Evolutionary conservation across 139 green algal species (phyloP).

Genomic region (Raphidocelis subcapitata): DNA sequence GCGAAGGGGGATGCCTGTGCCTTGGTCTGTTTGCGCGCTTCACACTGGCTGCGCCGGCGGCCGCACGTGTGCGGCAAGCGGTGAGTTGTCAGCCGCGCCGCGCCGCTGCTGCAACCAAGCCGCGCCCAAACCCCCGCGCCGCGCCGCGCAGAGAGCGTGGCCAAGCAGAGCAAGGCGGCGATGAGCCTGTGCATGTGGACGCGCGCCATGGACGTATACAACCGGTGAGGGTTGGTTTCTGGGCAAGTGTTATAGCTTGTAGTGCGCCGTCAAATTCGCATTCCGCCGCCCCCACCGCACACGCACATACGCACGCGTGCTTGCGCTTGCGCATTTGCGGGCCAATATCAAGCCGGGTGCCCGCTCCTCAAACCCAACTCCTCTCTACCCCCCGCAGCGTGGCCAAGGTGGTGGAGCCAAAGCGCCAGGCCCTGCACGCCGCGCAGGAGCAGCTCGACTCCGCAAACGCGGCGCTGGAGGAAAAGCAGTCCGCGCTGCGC

Average conservation of each 20-base stretch:
- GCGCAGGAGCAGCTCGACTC: slow-evolving; percentile 61
- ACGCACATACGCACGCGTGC: too few species aligned
- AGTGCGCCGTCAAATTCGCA: background rate
- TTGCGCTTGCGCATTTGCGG: too few species aligned
- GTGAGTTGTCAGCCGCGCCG: too few species aligned
- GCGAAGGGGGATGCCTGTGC: too few species aligned
- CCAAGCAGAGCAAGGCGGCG: slow-evolving; percentile 70
- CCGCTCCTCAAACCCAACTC: background rate
- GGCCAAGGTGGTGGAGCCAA: slow-evolving; percentile 74
- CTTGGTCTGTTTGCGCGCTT: too few species aligned
- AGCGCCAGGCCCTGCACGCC: slow-evolving; percentile 61
- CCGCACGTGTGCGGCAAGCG: too few species aligned
- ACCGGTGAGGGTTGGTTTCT: slow-evolving; percentile 39
- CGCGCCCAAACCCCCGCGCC: background rate
- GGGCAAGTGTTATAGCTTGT: background rate
- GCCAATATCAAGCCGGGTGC: background rate
- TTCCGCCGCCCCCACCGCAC: background rate
- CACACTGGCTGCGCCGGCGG: too few species aligned
- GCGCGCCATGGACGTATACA: slow-evolving; percentile 82
- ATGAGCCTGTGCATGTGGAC: slow-evolving; percentile 87
- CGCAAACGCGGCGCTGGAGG: slow-evolving; percentile 65
- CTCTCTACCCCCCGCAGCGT: slow-evolving; percentile 30
- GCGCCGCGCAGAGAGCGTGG: slow-evolving; percentile 51
- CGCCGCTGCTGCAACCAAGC: too few species aligned
- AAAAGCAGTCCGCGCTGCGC: slow-evolving; percentile 74